Conservation (phyloP, 2,329 filamentous ascomycete genomes). For the Aspergillus melleus region DNA sequence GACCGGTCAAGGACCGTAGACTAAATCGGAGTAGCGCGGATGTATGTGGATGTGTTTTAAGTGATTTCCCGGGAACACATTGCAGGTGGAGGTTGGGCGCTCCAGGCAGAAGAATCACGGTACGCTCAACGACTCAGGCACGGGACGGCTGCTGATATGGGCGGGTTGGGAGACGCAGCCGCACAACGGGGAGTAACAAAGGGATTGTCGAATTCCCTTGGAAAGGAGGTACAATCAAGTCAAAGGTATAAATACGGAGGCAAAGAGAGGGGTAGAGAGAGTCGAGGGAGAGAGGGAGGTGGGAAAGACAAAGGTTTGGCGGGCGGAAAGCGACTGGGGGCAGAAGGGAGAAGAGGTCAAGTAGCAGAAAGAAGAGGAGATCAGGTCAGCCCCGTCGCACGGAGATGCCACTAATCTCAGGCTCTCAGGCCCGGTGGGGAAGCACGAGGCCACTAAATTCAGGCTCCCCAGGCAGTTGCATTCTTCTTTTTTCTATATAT, state of each 20-base stretch:
- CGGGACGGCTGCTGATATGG: constrained; percentile 10
- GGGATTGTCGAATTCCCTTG: background rate
- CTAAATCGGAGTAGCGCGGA: constrained; percentile 17
- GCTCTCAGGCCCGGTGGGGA: background rate
- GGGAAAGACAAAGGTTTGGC: background rate
- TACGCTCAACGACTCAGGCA: constrained; percentile 14
- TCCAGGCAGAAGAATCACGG: constrained; percentile 8
- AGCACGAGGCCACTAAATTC: background rate
- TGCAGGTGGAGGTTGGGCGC: constrained; percentile 13
- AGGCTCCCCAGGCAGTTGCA: background rate
- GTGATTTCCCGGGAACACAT: constrained; percentile 16
- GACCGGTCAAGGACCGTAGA: constrained; percentile 11
- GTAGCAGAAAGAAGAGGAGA: background rate
- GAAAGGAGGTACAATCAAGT: background rate
- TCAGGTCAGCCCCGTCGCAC: constrained; percentile 1
- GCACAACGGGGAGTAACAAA: background rate
- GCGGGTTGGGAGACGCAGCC: background rate
- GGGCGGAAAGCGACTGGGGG: background rate
- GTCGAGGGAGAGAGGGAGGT: background rate
- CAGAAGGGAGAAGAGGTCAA: constrained; percentile 2
- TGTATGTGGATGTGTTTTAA: constrained; percentile 7
- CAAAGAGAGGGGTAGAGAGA: background rate
- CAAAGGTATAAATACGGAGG: background rate
- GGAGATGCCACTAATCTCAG: background rate
- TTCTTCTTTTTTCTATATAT: too few relatives aligned